Percentiles rank a stretch among this genome's conserved stretches.
Evolutionary conservation across 352 stramenopile genomes (phyloP).

Genomic region (Thraustotheca clavata): DNA sequence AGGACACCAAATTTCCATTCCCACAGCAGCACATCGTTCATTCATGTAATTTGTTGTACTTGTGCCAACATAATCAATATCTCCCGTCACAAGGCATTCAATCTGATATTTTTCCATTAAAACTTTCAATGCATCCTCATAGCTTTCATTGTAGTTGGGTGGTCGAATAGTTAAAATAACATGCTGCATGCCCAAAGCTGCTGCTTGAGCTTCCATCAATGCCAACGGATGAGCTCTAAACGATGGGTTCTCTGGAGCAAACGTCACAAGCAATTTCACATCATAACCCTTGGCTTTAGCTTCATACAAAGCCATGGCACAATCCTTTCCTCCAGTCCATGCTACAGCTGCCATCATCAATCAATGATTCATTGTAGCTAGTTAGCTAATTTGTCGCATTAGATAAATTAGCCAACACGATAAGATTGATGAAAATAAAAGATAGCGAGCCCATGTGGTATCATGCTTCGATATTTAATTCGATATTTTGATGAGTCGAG

Average conservation of each 20-base stretch:
- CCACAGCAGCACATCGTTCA: conserved; percentile 26
- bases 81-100: conserved; percentile 30
- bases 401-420: background rate
- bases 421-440: background rate
- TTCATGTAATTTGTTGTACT: conserved; percentile 36
- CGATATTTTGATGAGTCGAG: conserved; percentile 9
- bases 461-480: background rate
- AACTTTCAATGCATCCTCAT: conserved; percentile 27
- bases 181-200: conserved; percentile 28
- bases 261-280: conserved; percentile 26
- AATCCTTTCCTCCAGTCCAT: conserved; percentile 45
- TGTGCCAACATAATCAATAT: conserved; percentile 37
- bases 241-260: conserved; percentile 18
- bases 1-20: conserved; percentile 26
- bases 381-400: background rate
- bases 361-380: background rate
- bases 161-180: conserved; percentile 21
- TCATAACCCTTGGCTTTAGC: conserved; percentile 23
- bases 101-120: conserved; percentile 29
- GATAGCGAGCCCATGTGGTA: no score
- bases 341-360: conserved; percentile 27
- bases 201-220: conserved; percentile 31
- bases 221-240: conserved; percentile 34
- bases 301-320: conserved; percentile 31
- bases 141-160: conserved; percentile 27